These are phyloP conservation scores for Naganishia vaughanmartiniae DNA, from an alignment of 768 basidiomycete genomes.

Conservation along the genomic window DNA sequence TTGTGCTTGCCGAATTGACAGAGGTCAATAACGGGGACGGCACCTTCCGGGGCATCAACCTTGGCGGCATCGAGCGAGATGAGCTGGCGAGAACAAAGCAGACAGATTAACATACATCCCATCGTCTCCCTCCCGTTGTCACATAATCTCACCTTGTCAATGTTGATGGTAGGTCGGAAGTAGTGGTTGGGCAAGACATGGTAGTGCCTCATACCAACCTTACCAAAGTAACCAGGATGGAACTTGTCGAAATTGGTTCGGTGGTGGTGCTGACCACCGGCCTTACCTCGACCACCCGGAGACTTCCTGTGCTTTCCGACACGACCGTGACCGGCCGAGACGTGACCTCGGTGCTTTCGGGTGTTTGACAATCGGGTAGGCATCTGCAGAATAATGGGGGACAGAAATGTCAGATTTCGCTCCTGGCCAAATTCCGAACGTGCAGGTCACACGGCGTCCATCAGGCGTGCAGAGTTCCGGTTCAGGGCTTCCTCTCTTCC, in stretches of 20 bases:
- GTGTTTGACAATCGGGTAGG: constrained; percentile 95
- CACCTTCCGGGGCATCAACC: constrained; percentile 51
- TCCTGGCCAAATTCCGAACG: neutral
- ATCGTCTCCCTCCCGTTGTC: neutral
- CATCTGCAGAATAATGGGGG: constrained; percentile 57
- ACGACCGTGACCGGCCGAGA: constrained; percentile 99
- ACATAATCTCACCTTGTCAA: constrained; percentile 67
- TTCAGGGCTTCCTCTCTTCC: neutral
- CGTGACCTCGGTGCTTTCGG: constrained; percentile 98
- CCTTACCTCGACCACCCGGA: constrained; percentile 99
- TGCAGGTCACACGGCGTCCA: constrained; percentile 17
- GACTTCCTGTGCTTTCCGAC: constrained; percentile 99
- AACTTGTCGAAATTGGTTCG: constrained; percentile 98
- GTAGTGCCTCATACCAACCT: constrained; percentile 99
- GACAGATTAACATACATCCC: neutral
- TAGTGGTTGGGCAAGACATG: constrained; percentile 84
- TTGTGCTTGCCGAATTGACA: constrained; percentile 51
- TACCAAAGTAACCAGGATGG: constrained; percentile 99
- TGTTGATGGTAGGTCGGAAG: constrained; percentile 96
- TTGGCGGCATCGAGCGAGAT: constrained; percentile 51
- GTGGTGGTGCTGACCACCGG: constrained; percentile 99
- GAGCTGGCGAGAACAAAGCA: constrained; percentile 38
- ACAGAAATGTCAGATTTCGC: neutral
- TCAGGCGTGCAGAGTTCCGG: constrained; percentile 1
- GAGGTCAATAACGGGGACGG: constrained; percentile 87